Percentiles rank a stretch among this genome's conserved stretches.
These are phyloP conservation scores for Hordeum marinum DNA, from an alignment of 176 grass and related monocot genomes.

Conservation along the genomic window DNA sequence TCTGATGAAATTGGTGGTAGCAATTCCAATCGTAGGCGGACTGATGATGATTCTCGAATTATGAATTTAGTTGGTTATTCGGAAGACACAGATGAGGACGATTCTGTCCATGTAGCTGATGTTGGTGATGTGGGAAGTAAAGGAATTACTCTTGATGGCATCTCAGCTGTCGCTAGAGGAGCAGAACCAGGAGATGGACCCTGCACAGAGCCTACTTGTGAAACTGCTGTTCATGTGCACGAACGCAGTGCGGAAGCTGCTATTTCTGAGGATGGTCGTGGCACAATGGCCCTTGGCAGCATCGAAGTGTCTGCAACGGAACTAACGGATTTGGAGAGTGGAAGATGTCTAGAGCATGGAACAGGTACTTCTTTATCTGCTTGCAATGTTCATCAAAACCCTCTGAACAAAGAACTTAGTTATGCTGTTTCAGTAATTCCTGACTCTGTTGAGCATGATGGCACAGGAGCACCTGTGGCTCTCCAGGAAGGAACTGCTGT, in stretches of 20 bases:
- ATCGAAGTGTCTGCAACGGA: background rate
- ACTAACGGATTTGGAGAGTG: background rate
- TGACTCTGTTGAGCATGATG: background rate
- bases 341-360: too few species aligned
- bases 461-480: background rate
- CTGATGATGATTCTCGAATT: conserved; percentile 8
- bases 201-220: background rate
- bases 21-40: background rate
- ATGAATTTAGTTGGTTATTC: conserved; percentile 39
- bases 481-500: background rate
- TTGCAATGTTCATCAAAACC: background rate
- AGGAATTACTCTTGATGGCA: background rate
- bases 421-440: background rate
- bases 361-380: background rate
- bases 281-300: background rate
- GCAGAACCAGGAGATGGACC: background rate
- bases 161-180: background rate
- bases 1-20: conserved; percentile 4
- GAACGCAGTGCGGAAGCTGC: background rate
- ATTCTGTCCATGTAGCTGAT: conserved; percentile 6
- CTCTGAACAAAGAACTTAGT: background rate
- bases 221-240: conserved; percentile 20
- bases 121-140: conserved; percentile 7
- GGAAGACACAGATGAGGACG: conserved; percentile 29
- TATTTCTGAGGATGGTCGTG: background rate